Conservation (phyloP, 441 rosid genomes). For the Gossypium lobatum region DNA sequence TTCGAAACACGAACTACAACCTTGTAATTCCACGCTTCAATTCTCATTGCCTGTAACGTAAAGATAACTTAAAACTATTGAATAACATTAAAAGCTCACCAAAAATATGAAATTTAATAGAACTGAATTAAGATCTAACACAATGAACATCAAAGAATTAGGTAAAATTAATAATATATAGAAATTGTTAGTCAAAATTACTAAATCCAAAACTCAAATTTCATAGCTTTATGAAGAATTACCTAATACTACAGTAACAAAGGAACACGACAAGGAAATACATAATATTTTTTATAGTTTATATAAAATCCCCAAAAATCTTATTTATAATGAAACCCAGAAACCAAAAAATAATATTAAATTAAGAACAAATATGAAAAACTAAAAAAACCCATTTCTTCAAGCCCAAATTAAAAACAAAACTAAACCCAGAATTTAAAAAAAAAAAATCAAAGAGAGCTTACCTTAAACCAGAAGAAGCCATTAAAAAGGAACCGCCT, state of each 20-base stretch:
- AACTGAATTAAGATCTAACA: constrained; percentile 20
- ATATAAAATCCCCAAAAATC: not conserved
- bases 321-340: not conserved
- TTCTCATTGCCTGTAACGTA: constrained; percentile 17
- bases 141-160: not conserved
- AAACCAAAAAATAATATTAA: not conserved
- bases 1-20: constrained; percentile 13
- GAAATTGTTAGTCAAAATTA: not conserved
- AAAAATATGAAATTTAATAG: constrained; percentile 2
- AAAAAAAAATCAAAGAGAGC: not conserved
- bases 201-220: not conserved
- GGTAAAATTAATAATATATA: not conserved
- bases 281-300: not conserved
- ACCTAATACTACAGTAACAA: constrained; percentile 11
- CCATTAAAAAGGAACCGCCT: constrained; percentile 13
- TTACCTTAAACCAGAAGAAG: constrained; percentile 29
- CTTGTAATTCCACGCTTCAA: constrained; percentile 16
- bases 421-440: not conserved
- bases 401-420: not conserved
- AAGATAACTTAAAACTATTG: not conserved
- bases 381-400: constrained; percentile 7
- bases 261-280: constrained; percentile 6
- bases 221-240: not conserved
- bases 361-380: not conserved
- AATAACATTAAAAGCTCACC: constrained; percentile 9